These are phyloP conservation scores for Pythium volutum DNA, from an alignment of 352 stramenopile genomes.

Conservation along the genomic window DNA sequence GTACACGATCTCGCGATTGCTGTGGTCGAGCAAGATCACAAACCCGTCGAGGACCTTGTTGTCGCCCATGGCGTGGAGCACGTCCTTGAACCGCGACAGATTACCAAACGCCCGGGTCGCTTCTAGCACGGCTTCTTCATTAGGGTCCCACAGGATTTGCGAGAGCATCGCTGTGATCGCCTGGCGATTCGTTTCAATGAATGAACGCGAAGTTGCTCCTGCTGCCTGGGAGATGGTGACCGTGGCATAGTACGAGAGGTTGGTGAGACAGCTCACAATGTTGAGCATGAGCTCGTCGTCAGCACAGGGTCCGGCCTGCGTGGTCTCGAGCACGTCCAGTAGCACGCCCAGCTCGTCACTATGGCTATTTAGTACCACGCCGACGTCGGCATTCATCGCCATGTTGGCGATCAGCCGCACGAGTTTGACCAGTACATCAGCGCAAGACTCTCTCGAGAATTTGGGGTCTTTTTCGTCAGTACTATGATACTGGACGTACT, in stretches of 20 bases:
- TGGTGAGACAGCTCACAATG: constrained; percentile 84
- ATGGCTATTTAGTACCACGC: constrained; percentile 34
- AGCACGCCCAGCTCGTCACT: constrained; percentile 32
- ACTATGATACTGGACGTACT: constrained; percentile 27
- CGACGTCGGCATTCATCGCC: constrained; percentile 71
- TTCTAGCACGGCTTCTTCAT: constrained; percentile 84
- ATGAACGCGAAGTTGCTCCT: constrained; percentile 15
- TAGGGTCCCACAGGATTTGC: constrained; percentile 59
- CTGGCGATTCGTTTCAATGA: constrained; percentile 46
- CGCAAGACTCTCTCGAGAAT: not conserved
- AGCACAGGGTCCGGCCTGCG: constrained; percentile 7
- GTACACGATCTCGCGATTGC: constrained; percentile 77
- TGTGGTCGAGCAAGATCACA: constrained; percentile 76
- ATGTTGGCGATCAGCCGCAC: constrained; percentile 81
- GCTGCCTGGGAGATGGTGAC: no score
- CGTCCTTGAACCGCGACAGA: constrained; percentile 69
- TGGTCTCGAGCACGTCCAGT: constrained; percentile 41
- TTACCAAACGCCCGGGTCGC: constrained; percentile 84
- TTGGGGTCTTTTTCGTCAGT: not conserved
- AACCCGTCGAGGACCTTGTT: constrained; percentile 65
- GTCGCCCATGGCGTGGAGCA: constrained; percentile 47
- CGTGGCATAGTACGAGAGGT: constrained; percentile 78
- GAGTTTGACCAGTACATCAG: constrained; percentile 80
- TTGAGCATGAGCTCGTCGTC: constrained; percentile 89
- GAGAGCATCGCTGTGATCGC: constrained; percentile 38